Evolutionary conservation across 78 protist species (phyloP).

Genomic region (Pigoraptor vietnamica): DNA sequence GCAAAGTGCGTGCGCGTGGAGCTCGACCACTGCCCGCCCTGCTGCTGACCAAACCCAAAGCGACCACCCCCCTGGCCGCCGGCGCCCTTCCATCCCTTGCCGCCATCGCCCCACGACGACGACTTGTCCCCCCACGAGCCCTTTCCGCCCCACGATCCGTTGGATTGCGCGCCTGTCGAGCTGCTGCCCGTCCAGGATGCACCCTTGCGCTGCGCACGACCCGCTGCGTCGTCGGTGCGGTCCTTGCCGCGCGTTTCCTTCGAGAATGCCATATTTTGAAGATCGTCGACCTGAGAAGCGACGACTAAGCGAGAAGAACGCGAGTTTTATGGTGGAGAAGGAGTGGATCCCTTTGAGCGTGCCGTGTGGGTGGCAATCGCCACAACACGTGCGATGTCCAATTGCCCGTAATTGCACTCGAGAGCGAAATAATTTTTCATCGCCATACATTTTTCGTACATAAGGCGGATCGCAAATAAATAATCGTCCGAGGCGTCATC

Average conservation of each 20-base stretch:
- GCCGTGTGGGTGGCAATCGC: too few species aligned
- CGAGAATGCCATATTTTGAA: neutral
- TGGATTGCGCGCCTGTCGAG: neutral
- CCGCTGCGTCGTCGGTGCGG: neutral
- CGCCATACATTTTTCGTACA: too few species aligned
- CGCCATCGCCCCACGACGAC: too few species aligned
- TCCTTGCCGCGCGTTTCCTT: neutral
- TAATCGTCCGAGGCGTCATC: neutral
- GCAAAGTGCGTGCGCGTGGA: neutral
- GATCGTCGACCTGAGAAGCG: neutral
- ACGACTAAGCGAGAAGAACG: neutral
- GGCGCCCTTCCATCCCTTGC: too few species aligned
- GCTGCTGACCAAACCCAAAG: neutral
- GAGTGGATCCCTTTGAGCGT: too few species aligned
- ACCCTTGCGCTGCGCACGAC: neutral
- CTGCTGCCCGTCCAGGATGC: neutral
- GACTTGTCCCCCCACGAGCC: too few species aligned
- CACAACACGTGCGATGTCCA: too few species aligned
- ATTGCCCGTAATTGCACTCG: too few species aligned
- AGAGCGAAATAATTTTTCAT: too few species aligned
- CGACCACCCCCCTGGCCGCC: neutral
- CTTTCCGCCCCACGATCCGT: too few species aligned
- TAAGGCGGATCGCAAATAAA: too few species aligned
- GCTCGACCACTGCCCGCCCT: neutral
- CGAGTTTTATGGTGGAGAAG: neutral